Percentiles rank a stretch among this genome's conserved stretches.
phyloP scores from a whole-genome alignment of 169 alveolate species.

The Cryptosporidium xiaoi region DNA sequence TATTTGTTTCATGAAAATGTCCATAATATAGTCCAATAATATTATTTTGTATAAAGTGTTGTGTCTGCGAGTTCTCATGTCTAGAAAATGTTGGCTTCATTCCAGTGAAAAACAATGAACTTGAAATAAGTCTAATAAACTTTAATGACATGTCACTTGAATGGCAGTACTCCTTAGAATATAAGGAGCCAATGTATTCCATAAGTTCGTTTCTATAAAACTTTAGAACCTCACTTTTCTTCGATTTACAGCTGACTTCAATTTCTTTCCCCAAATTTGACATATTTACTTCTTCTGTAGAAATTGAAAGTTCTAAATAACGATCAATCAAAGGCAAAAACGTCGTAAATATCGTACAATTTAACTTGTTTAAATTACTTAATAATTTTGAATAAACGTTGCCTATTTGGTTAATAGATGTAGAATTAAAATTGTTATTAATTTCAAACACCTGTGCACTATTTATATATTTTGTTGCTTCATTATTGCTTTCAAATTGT shows the following conservation, averaged over 20 bases:
- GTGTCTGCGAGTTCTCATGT: background rate
- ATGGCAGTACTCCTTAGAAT: background rate
- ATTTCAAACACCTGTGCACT: background rate
- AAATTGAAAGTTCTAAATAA: constrained; percentile 62
- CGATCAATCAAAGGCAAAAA: constrained; percentile 58
- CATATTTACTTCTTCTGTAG: constrained; percentile 1
- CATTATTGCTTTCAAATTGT: background rate
- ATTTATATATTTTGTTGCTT: background rate
- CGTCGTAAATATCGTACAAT: constrained; percentile 29
- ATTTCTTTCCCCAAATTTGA: background rate
- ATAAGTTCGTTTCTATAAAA: constrained; percentile 47
- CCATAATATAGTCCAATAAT: constrained; percentile 30
- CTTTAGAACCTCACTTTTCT: constrained; percentile 23
- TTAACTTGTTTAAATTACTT: background rate
- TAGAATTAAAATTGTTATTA: background rate
- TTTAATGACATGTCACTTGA: constrained; percentile 13
- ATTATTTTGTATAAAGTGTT: background rate
- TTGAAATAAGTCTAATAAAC: constrained; percentile 30
- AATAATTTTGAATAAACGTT: background rate
- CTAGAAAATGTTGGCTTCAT: constrained; percentile 24
- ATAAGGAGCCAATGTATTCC: constrained; percentile 25
- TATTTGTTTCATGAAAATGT: constrained; percentile 20
- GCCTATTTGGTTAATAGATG: background rate
- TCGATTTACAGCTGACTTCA: constrained; percentile 1
- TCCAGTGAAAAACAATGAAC: constrained; percentile 62